Evolutionary conservation across 352 stramenopile genomes (phyloP).

Genomic region (Phytophthora cryptogea): DNA sequence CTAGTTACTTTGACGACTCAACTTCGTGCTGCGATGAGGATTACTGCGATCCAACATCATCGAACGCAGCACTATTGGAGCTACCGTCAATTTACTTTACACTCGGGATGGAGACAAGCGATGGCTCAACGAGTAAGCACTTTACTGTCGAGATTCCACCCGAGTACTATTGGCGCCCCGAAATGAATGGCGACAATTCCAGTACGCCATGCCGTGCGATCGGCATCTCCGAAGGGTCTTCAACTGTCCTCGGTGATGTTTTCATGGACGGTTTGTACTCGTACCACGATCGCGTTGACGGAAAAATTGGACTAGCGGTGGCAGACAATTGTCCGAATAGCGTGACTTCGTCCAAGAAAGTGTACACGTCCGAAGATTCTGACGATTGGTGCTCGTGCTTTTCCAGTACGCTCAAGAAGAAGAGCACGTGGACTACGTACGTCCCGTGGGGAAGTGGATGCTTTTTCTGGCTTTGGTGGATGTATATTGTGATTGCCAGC

Average conservation of each 20-base stretch:
- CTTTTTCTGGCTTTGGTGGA: conserved; percentile 89
- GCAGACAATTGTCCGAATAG: conserved; percentile 80
- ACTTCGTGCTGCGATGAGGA: conserved; percentile 69
- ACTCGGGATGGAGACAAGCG: conserved; percentile 55
- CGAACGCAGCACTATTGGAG: conserved; percentile 51
- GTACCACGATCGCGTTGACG: conserved; percentile 71
- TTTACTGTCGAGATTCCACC: conserved; percentile 83
- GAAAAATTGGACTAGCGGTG: conserved; percentile 70
- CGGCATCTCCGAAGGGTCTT: conserved; percentile 74
- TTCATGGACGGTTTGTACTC: conserved; percentile 86
- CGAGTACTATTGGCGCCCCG: conserved; percentile 83
- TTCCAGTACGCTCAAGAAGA: conserved; percentile 59
- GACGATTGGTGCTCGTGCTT: conserved; percentile 76
- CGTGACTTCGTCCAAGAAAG: conserved; percentile 76
- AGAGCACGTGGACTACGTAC: conserved; percentile 58
- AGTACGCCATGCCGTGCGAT: conserved; percentile 68
- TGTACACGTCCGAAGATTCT: conserved; percentile 48
- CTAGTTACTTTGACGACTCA: conserved; percentile 72
- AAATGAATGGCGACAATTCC: conserved; percentile 70
- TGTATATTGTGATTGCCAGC: conserved; percentile 77
- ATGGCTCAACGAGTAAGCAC: conserved; percentile 63
- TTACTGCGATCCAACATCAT: conserved; percentile 72
- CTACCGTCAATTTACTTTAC: conserved; percentile 83
- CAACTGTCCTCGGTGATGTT: conserved; percentile 78
- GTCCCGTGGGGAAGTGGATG: conserved; percentile 65